phyloP scores from a whole-genome alignment of 352 stramenopile genomes.

The Hyaloperonospora arabidopsidis region DNA sequence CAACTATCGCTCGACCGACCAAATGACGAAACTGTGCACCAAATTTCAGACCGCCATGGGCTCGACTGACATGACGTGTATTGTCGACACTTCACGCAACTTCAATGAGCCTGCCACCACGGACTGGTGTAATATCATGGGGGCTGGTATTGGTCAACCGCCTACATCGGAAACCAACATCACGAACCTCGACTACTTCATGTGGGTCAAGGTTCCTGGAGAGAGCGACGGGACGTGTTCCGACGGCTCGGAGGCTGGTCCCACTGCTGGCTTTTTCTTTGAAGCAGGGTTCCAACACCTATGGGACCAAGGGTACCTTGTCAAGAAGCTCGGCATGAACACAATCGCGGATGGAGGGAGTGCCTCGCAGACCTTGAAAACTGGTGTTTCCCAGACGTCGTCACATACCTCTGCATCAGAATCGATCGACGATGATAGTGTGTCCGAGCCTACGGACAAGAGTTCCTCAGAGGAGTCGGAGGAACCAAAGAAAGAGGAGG shows the following conservation, averaged over 20 bases:
- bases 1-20: constrained; percentile 49
- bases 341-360: constrained; percentile 11
- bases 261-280: constrained; percentile 42
- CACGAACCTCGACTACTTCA: constrained; percentile 48
- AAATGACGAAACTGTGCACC: constrained; percentile 35
- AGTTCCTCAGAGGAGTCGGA: no score
- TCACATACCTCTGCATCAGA: no score
- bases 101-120: constrained; percentile 28
- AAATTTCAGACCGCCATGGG: constrained; percentile 43
- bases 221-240: constrained; percentile 54
- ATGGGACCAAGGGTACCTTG: constrained; percentile 57
- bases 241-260: constrained; percentile 27
- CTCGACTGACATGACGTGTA: constrained; percentile 32
- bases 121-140: constrained; percentile 65
- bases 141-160: constrained; percentile 41
- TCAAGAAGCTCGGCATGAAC: constrained; percentile 23
- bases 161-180: constrained; percentile 35
- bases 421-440: no score
- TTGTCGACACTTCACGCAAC: constrained; percentile 60
- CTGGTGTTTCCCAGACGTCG: no score
- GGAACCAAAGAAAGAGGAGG: no score
- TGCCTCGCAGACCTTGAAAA: no score
- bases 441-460: no score
- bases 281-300: constrained; percentile 41
- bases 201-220: constrained; percentile 54